Base-by-base conservation (phyloP, 1,139 yeast species). In the Trichomonascaceae sp. region DNA sequence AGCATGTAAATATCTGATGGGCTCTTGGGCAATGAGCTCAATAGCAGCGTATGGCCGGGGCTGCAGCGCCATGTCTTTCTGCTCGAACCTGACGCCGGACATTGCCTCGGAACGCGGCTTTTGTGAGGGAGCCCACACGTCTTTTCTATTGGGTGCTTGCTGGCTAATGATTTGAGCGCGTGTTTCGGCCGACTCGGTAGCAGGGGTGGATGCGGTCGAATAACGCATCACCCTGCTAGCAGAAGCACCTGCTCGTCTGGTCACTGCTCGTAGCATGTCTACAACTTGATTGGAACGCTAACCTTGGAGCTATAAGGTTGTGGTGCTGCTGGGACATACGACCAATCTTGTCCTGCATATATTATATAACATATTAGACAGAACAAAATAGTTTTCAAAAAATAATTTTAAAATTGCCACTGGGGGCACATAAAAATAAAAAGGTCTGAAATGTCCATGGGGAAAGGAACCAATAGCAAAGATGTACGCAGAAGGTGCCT, bases 21-120 rank as follows among this genome's bases (percentile, higher is more conserved):
- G 93, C 51, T 75, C 74, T 51, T 77, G 60, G 29, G 80, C 76
- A 50, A 82, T 79, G 56, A 82, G 67, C 36, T 81, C 89, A 52
- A 82, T 82, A 41, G 93, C 93, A 31, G 93, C 82, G 43, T 74
- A 71, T 5, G 93, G 87, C 50, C 70, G 70, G 40, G 94, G 94
- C 59, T 82, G 92, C 18, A 48, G 39, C 28, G 40, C 64, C 42
- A 81, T 63, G 52, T 81, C 82, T 44, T 65, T 71, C 51, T 81
- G 93, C 36, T 76, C 71, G 50, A 81, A 81, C 50, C 89, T 67
- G 9, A 85, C 76, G 43, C 76, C 72, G 32, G 67, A 58, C 48
- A 74, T 60, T 14, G 76, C 74, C 18, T 73, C 74, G 27, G 65
- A 50, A 54, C 87, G 71, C 29, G 76, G 62, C 38, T 62, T 70